Conservation (phyloP, 2,329 filamentous ascomycete species). For the Cadophora malorum region DNA sequence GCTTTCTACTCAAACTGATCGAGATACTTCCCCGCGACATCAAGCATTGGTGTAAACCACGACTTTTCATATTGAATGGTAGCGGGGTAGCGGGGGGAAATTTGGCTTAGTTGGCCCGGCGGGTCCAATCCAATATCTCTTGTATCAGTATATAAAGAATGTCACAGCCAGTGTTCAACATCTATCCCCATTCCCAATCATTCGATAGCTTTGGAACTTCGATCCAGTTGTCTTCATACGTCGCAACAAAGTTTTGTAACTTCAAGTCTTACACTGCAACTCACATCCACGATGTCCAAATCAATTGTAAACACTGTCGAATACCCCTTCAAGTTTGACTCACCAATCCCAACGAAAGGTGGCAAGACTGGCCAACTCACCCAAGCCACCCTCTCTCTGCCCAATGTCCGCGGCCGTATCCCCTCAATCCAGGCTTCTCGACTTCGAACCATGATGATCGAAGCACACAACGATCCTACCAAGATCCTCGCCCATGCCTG, state of each 20-base stretch:
- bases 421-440: slow-evolving; percentile 50
- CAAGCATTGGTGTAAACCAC: neutral
- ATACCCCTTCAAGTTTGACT: slow-evolving; percentile 46
- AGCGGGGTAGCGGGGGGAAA: neutral
- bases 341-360: slow-evolving; percentile 22
- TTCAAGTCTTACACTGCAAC: neutral
- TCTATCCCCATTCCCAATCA: neutral
- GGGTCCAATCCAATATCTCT: neutral
- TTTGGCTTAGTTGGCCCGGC: neutral
- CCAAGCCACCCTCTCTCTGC: slow-evolving; percentile 30
- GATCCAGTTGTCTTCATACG: neutral
- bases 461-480: slow-evolving; percentile 49
- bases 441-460: slow-evolving; percentile 49
- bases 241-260: neutral
- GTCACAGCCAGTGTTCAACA: neutral
- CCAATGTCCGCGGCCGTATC: slow-evolving; percentile 48
- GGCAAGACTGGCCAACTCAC: slow-evolving; percentile 21
- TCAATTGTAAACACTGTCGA: slow-evolving; percentile 44
- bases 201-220: neutral
- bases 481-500: slow-evolving; percentile 54
- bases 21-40: neutral
- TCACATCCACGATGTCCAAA: slow-evolving; percentile 12
- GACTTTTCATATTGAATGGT: neutral
- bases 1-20: too few species aligned
- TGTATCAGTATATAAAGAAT: neutral